Evolutionary conservation across 148 eudicot species (phyloP), one percentile per base, ranked within the genome.

Genomic region (Vaccinium vitisidaea): DNA sequence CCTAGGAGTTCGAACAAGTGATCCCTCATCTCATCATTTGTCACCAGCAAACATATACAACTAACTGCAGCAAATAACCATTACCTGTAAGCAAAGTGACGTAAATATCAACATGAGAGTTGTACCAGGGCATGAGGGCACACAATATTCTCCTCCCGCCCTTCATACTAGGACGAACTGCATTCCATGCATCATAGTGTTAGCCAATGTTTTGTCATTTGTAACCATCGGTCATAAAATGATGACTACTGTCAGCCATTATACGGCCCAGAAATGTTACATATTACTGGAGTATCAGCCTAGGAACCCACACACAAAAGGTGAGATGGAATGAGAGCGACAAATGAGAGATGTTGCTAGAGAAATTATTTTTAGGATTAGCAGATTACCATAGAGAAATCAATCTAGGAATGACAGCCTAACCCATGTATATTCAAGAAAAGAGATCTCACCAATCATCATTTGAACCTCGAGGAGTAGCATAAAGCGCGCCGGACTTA

Each of bases 11-110:
- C 91, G 80, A 94, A 94, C 88, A 94, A 88, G 85, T 94, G 97
- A 84, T 94, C 97, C 86, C 97, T 90, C 97, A 94, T 92, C 88
- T 94, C 94, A 92, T 92, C 95, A 84, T 92, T 94, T 70, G 95
- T 91, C 82, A 94, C 83, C 84, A 94, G 83, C 88, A 94, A 87
- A 88, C 92, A 89, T n/a, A n/a, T n/a, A 85, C 86, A 85, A 86
- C 89, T 92, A 46, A 94, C 94, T 12, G 95, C 95, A 63, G 95
- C 95, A 85, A 88, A 92, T 81, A 94, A 86, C 95, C 95, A 94
- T 82, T 94, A 92, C 95, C 90, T 91, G 89, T 61, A 83, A 56
- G 46, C 11, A 43, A 25, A 8, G 59, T 25, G 59, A 76, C n/a
- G 53, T 23, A 76, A n/a, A 48, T 15, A 52, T 55, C n/a, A 79